These are phyloP conservation scores for Aquilaria agallochum DNA, from an alignment of 441 rosid genomes.

Conservation along the genomic window DNA sequence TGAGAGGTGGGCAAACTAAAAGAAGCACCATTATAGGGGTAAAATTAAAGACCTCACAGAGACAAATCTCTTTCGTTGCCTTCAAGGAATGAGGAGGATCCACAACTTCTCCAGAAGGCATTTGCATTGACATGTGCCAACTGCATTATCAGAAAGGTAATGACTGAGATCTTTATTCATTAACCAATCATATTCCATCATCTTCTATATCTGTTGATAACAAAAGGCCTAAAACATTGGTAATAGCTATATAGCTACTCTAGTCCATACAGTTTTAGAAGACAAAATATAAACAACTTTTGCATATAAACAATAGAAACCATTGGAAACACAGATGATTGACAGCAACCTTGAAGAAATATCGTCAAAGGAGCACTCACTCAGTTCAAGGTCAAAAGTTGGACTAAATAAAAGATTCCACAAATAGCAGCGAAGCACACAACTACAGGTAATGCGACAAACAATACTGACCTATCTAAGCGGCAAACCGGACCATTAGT, in stretches of 20 bases:
- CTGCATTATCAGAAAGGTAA: conserved; percentile 37
- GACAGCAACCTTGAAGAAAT: too few relatives aligned
- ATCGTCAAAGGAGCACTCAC: too few relatives aligned
- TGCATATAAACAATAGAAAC: too few relatives aligned
- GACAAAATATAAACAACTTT: too few relatives aligned
- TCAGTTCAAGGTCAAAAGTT: too few relatives aligned
- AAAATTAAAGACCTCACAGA: conserved; percentile 53
- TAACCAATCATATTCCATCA: too few relatives aligned
- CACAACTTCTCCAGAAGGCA: conserved; percentile 59
- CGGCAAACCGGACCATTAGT: conserved; percentile 49
- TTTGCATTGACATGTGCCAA: conserved; percentile 68
- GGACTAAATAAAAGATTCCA: too few relatives aligned
- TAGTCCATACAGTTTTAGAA: too few relatives aligned
- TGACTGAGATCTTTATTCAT: neutral
- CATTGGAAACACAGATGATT: too few relatives aligned
- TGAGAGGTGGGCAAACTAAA: conserved; percentile 8
- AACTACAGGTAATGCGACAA: neutral
- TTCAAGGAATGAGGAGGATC: conserved; percentile 79
- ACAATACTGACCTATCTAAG: conserved; percentile 60
- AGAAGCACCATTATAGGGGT: conserved; percentile 8
- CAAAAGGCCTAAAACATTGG: too few relatives aligned
- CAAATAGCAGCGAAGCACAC: conserved; percentile 2
- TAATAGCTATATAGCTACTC: too few relatives aligned
- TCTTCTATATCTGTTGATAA: too few relatives aligned
- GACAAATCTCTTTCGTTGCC: conserved; percentile 45